phyloP scores from a whole-genome alignment of 805 yeast genomes.

The Saccharomycopsis capsularis region DNA sequence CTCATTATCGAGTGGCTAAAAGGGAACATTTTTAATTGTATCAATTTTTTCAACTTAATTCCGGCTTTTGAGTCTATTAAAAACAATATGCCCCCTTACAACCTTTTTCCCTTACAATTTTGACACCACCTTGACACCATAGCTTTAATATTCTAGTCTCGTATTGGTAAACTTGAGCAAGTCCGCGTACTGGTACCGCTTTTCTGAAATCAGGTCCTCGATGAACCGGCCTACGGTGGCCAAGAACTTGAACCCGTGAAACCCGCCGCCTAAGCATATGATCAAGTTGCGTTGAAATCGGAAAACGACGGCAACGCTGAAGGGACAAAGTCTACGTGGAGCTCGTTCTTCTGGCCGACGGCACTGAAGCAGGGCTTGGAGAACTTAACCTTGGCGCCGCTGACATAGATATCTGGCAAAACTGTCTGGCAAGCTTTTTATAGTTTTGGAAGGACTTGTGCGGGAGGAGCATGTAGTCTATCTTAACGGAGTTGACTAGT shows the following conservation, averaged over 20 bases:
- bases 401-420: slow-evolving; percentile 25
- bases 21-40: too few relatives aligned
- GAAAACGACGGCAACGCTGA: too few relatives aligned
- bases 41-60: too few relatives aligned
- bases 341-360: slow-evolving; percentile 32
- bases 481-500: not conserved
- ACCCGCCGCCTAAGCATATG: slow-evolving; percentile 35
- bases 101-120: too few relatives aligned
- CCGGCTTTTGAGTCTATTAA: too few relatives aligned
- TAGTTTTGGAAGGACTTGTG: slow-evolving; percentile 26
- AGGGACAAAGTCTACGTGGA: slow-evolving; percentile 32
- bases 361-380: slow-evolving; percentile 33
- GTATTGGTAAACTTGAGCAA: slow-evolving; percentile 21
- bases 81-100: too few relatives aligned
- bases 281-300: slow-evolving; percentile 26
- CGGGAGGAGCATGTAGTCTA: slow-evolving; percentile 23
- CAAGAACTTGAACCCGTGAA: slow-evolving; percentile 34
- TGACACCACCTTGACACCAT: too few relatives aligned
- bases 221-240: slow-evolving; percentile 23
- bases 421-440: slow-evolving; percentile 25
- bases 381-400: slow-evolving; percentile 21
- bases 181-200: slow-evolving; percentile 20
- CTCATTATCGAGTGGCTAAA: too few relatives aligned
- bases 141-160: too few relatives aligned
- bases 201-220: slow-evolving; percentile 14